Evolutionary conservation across 2,329 filamentous ascomycete species (phyloP), one percentile per base, ranked within the genome.

Genomic region (Penicillium brevicompactum): DNA sequence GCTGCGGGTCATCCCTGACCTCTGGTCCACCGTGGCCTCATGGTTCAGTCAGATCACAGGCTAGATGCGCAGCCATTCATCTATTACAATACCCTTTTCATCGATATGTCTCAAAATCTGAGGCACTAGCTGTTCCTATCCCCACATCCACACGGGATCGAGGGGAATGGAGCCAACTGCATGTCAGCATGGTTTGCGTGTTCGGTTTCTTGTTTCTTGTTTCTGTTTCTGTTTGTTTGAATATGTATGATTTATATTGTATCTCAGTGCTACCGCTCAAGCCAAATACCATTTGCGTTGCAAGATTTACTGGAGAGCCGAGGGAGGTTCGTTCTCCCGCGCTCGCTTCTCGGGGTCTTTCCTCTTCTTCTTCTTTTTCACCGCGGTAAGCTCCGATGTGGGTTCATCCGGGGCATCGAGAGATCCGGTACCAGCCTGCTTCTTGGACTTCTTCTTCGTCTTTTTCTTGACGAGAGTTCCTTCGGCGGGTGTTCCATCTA

Each of bases 401-500:
- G 42, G 8, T 31, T 47, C 30, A 27, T 30, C 42, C 49, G 21
- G 14, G 3, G 42, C 21, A 11, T 48, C 37, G 42, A 18, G 46
- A 27, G n/a, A 13, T 5, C 16, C 30, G 42, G 30, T 13, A 37
- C 24, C 34, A 51, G 22, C 16, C 18, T 46, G 47, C 53, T 56
- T 57, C 46, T 62, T 66, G 40, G 62, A 67, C 55, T 63, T 71
- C 59, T 69, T 75, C 62, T 78, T 80, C 24, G 24, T 27, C 69
- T 80, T 87, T 75, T 84, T 87, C 75, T 87, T 89, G 69, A 81
- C 73, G 14, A 80, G 63, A 11, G 70, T 75, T 14, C 79, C 79
- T 49, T 80, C 78, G 4, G 71, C 66, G 21, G 77, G 74, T 18
- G 76, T 74, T 4, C 75, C 76, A 38, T 76, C 84, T 21, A 87